Conservation (phyloP, 1,284 basidiomycete species). For the Ganoderma boninense region DNA sequence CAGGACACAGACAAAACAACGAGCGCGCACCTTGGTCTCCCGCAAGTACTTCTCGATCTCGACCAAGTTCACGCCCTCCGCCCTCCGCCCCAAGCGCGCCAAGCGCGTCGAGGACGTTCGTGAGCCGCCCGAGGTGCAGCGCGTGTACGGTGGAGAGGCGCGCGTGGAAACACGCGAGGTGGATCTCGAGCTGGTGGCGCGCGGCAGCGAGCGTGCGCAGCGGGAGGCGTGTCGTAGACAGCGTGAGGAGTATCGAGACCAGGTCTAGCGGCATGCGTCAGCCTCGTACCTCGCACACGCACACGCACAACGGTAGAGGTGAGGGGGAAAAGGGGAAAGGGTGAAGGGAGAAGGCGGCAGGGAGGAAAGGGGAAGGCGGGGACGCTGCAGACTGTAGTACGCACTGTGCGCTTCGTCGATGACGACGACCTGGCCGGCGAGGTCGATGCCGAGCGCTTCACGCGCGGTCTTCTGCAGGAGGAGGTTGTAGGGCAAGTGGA, state of each 20-base stretch:
- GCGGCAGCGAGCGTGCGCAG: slow-evolving; percentile 69
- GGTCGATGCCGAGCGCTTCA: slow-evolving; percentile 87
- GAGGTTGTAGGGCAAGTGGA: slow-evolving; percentile 94
- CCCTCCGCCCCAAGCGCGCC: slow-evolving; percentile 70
- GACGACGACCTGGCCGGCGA: slow-evolving; percentile 86
- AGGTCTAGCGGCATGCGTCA: slow-evolving; percentile 69
- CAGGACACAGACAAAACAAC: not conserved
- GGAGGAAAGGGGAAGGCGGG: no score
- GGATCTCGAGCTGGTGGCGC: slow-evolving; percentile 80
- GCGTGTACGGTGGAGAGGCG: slow-evolving; percentile 80
- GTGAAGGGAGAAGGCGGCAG: not conserved
- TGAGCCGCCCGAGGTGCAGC: slow-evolving; percentile 83
- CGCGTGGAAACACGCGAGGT: slow-evolving; percentile 82
- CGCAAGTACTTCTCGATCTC: slow-evolving; percentile 88
- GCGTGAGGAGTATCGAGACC: slow-evolving; percentile 87
- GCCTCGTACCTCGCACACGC: no score
- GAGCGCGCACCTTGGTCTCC: slow-evolving; percentile 80
- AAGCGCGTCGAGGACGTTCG: slow-evolving; percentile 81
- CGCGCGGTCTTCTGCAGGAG: slow-evolving; percentile 87
- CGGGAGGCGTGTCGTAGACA: slow-evolving; percentile 82
- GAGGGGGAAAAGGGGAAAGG: no score
- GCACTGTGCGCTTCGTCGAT: slow-evolving; percentile 97
- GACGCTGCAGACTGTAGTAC: no score
- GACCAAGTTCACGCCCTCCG: slow-evolving; percentile 79
- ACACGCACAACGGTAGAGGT: not conserved